Percentiles rank a stretch among this genome's conserved stretches.
These are phyloP conservation scores for Protomyces gravidus DNA, from an alignment of 1,139 yeast species.

Conservation along the genomic window DNA sequence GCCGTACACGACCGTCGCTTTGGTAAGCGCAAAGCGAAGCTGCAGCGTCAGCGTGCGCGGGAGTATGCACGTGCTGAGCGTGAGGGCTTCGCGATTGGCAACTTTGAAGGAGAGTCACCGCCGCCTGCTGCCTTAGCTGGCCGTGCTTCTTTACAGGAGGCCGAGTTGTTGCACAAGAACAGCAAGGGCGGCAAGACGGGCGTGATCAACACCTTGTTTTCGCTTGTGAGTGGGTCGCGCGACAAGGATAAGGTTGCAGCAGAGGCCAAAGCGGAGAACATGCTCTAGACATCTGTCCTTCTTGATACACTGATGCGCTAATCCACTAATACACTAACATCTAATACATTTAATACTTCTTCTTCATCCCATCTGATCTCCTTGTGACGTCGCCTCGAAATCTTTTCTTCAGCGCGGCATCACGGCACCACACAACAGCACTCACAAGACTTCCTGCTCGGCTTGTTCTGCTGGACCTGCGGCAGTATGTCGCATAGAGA, in stretches of 20 bases:
- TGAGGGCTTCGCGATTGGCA: constrained; percentile 25
- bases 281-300: background rate
- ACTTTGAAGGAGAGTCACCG: constrained; percentile 17
- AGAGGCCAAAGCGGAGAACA: background rate
- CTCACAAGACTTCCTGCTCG: background rate
- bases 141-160: constrained; percentile 17
- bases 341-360: background rate
- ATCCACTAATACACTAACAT: too few species aligned
- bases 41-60: constrained; percentile 23
- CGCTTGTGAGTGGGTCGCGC: constrained; percentile 20
- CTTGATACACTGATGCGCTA: too few species aligned
- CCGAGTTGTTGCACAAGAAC: constrained; percentile 14
- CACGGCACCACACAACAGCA: background rate
- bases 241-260: constrained; percentile 9
- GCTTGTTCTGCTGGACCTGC: too few species aligned
- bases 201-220: constrained; percentile 19
- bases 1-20: constrained; percentile 17
- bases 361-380: background rate
- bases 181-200: constrained; percentile 21
- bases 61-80: constrained; percentile 25
- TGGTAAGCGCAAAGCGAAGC: constrained; percentile 13
- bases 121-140: constrained; percentile 27
- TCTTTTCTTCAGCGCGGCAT: background rate
- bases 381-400: background rate
- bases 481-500: too few species aligned